Evolutionary conservation across 2,329 filamentous ascomycete genomes (phyloP).

Genomic region (Cordyceps militaris): DNA sequence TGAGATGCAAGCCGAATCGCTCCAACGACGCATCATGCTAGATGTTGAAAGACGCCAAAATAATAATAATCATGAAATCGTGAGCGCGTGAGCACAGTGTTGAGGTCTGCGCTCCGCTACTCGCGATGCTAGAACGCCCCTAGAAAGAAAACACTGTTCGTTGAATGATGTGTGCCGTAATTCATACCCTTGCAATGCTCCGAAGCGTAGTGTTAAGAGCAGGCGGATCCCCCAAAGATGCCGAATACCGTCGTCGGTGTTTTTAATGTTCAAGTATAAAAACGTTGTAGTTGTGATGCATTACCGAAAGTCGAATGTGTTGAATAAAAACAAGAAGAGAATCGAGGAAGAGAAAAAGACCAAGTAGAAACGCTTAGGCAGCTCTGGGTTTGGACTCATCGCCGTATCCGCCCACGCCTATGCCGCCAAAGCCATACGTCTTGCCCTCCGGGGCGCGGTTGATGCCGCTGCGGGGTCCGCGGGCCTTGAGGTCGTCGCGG

Average conservation of each 20-base stretch:
- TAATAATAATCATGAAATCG: constrained; percentile 16
- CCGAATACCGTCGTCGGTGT: not conserved
- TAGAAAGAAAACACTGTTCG: constrained; percentile 18
- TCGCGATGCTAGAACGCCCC: constrained; percentile 3
- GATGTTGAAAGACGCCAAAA: constrained; percentile 20
- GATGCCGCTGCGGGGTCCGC: constrained; percentile 65
- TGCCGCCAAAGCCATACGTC: constrained; percentile 49
- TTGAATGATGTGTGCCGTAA: constrained; percentile 19
- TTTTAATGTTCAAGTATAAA: constrained; percentile 6
- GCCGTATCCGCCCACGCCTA: constrained; percentile 49
- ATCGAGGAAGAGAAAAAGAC: not conserved
- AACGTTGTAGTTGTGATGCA: constrained; percentile 7
- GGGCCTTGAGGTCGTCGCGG: constrained; percentile 66
- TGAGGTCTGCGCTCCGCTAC: constrained; percentile 24
- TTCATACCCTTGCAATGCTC: not conserved
- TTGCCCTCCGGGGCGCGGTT: constrained; percentile 53
- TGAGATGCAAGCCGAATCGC: constrained; percentile 1
- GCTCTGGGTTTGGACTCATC: constrained; percentile 41
- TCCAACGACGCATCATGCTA: constrained; percentile 5
- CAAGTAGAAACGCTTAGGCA: constrained; percentile 16
- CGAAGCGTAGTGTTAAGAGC: constrained; percentile 13
- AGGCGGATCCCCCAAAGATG: not conserved
- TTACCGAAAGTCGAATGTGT: not conserved
- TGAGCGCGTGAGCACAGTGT: constrained; percentile 19
- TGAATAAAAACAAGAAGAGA: constrained; percentile 9